These are phyloP conservation scores for Cornus florida DNA, from an alignment of 148 eudicot genomes.

Conservation along the genomic window DNA sequence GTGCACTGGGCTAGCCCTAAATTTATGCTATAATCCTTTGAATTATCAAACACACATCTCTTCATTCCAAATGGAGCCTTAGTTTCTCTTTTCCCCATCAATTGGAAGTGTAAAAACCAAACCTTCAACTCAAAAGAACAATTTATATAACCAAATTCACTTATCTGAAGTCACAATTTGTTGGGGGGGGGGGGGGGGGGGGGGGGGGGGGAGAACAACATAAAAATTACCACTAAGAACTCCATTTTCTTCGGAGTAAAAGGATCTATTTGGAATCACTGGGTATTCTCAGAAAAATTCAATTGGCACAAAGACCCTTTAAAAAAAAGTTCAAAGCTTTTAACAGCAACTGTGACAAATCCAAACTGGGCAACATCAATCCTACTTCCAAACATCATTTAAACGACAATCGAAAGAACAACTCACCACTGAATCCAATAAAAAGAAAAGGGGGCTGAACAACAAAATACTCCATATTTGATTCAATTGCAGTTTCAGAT, in stretches of 20 bases:
- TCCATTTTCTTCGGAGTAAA: neutral
- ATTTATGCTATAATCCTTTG: too few relatives aligned
- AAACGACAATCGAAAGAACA: neutral
- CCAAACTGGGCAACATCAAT: neutral
- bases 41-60: too few relatives aligned
- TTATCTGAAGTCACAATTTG: neutral
- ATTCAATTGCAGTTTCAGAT: neutral
- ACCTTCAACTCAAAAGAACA: neutral
- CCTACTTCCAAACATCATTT: neutral
- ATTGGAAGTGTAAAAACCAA: neutral
- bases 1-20: too few relatives aligned
- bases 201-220: neutral
- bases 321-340: neutral
- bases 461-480: neutral
- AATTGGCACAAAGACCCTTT: slow-evolving; percentile 4
- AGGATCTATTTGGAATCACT: neutral
- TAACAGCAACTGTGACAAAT: neutral
- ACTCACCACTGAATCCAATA: neutral
- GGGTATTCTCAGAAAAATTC: neutral
- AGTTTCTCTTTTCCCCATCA: neutral
- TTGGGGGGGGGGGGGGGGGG: too few relatives aligned
- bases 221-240: neutral
- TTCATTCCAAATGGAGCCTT: too few relatives aligned
- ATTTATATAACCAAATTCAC: neutral
- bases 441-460: neutral